These are phyloP conservation scores for Arctium minus DNA, from an alignment of 129 eudicot genomes.

Conservation along the genomic window DNA sequence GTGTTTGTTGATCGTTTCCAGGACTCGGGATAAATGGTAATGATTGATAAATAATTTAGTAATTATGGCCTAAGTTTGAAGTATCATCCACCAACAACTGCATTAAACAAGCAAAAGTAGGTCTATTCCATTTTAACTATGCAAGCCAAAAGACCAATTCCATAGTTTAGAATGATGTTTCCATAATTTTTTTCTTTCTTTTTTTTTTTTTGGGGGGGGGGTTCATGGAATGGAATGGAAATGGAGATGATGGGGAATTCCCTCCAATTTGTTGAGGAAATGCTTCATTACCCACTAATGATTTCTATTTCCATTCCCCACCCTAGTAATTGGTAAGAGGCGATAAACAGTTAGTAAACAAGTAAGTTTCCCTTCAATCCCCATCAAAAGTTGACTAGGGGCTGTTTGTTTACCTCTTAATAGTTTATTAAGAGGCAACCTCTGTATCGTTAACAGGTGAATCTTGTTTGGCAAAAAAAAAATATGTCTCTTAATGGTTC, in stretches of 20 bases:
- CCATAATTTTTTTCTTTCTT: not conserved
- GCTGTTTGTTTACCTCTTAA: not conserved
- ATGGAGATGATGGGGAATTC: too few relatives aligned
- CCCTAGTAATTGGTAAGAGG: not conserved
- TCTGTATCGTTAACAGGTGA: too few relatives aligned
- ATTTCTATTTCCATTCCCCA: not conserved
- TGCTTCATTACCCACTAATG: too few relatives aligned
- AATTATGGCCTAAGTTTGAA: conserved; percentile 2
- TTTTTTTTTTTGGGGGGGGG: too few relatives aligned
- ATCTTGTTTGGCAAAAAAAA: too few relatives aligned
- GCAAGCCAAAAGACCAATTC: not conserved
- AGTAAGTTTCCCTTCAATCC: not conserved
- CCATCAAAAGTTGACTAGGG: not conserved
- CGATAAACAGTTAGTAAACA: not conserved
- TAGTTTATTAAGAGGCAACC: too few relatives aligned
- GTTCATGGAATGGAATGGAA: too few relatives aligned
- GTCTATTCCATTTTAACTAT: not conserved
- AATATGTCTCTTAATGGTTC: too few relatives aligned
- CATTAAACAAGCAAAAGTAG: not conserved
- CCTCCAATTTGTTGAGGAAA: too few relatives aligned
- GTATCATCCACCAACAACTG: conserved; percentile 8
- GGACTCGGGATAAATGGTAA: not conserved
- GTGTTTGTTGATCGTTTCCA: not conserved
- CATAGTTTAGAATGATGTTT: not conserved
- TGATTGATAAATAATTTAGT: not conserved